phyloP scores from a whole-genome alignment of 2,329 filamentous ascomycete species.

The Cryphonectria nitschkei region DNA sequence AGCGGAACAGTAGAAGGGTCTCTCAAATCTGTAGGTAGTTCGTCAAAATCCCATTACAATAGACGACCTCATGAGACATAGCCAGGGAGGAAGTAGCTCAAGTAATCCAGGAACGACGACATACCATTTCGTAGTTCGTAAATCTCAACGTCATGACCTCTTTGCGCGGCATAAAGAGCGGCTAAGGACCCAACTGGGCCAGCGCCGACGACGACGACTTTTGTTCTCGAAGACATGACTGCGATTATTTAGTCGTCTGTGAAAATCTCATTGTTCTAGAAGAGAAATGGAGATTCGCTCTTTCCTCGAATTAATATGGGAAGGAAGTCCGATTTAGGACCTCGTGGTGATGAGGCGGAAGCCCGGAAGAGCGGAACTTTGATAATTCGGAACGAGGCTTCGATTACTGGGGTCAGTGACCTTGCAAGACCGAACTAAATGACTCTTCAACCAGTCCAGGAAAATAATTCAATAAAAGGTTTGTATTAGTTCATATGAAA shows the following conservation, averaged over 20 bases:
- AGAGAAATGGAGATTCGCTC: not conserved
- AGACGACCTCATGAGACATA: not conserved
- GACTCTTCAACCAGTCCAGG: not conserved
- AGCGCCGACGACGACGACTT: slow-evolving; percentile 84
- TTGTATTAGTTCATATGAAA: not conserved
- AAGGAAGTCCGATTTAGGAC: slow-evolving; percentile 7
- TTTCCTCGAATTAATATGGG: not conserved
- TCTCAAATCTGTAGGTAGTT: slow-evolving; percentile 70
- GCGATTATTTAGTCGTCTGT: not conserved
- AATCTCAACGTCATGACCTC: slow-evolving; percentile 88
- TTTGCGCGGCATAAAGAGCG: slow-evolving; percentile 85
- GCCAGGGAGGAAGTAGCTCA: not conserved
- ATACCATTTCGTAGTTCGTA: slow-evolving; percentile 92
- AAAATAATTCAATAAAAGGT: not conserved
- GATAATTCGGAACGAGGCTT: slow-evolving; percentile 7
- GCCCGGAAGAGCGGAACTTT: slow-evolving; percentile 20
- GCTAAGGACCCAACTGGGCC: slow-evolving; percentile 92
- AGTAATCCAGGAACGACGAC: not conserved
- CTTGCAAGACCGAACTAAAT: not conserved
- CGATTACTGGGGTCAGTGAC: slow-evolving; percentile 2
- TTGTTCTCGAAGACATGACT: slow-evolving; percentile 41
- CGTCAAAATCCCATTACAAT: slow-evolving; percentile 10
- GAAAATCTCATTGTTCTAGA: not conserved
- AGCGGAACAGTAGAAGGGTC: slow-evolving; percentile 80
- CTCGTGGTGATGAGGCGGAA: slow-evolving; percentile 15